A percentile compares a stretch with the other conserved stretches of the same genome.
Evolutionary conservation across 2,329 filamentous ascomycete genomes (phyloP).

Genomic region (Fusarium tuaranense): DNA sequence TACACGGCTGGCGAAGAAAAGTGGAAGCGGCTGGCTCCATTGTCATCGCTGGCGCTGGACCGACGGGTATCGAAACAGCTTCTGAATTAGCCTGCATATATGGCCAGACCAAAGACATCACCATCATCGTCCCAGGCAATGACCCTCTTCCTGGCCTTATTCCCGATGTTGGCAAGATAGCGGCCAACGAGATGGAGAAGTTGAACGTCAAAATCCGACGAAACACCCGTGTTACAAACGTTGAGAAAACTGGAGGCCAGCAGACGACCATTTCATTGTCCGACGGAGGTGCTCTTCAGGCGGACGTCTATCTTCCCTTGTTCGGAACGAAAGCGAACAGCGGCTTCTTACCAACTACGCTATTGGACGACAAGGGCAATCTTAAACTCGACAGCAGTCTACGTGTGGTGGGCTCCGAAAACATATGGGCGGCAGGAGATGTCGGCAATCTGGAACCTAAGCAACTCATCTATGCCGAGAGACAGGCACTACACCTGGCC

Average conservation of each 20-base stretch:
- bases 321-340: neutral
- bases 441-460: neutral
- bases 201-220: neutral
- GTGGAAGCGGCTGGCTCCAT: neutral
- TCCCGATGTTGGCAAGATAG: neutral
- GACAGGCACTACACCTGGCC: constrained; percentile 1
- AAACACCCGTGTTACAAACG: neutral
- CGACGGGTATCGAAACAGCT: neutral
- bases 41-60: neutral
- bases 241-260: neutral
- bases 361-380: neutral
- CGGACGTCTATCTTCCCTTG: neutral
- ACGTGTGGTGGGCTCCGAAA: neutral
- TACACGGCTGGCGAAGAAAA: neutral
- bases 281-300: neutral
- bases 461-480: constrained; percentile 8
- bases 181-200: neutral
- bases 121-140: neutral
- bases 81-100: neutral
- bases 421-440: constrained; percentile 4
- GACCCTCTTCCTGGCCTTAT: neutral
- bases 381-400: neutral
- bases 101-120: neutral
- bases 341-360: neutral
- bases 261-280: neutral